Conservation (phyloP, 257 asterid species). For the Anisodus tanguticus region DNA sequence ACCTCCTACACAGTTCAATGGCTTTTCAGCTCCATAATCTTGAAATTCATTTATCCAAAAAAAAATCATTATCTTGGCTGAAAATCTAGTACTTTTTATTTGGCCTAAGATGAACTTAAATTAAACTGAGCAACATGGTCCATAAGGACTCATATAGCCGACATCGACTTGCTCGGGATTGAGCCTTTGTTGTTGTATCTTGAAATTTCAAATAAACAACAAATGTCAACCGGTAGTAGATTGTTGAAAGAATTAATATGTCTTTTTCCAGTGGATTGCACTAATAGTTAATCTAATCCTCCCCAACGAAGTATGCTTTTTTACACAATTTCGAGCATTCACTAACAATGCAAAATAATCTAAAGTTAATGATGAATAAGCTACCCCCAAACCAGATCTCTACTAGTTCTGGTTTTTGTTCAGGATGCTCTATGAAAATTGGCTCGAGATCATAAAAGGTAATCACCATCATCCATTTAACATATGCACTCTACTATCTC, state of each 20-base stretch:
- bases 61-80: not conserved
- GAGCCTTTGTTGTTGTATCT: not conserved
- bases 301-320: not conserved
- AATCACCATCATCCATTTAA: not conserved
- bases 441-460: not conserved
- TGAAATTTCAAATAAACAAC: constrained; percentile 13
- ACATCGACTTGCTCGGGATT: not conserved
- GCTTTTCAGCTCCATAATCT: constrained; percentile 15
- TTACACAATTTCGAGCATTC: not conserved
- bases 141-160: not conserved
- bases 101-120: too few relatives aligned
- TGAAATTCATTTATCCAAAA: not conserved
- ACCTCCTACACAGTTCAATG: not conserved
- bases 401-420: not conserved
- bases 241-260: constrained; percentile 13
- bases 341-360: not conserved
- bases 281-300: not conserved
- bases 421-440: not conserved
- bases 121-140: too few relatives aligned
- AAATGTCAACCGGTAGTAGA: not conserved
- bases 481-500: not conserved
- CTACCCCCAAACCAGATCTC: not conserved
- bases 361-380: not conserved
- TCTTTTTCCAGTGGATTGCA: not conserved
- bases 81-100: not conserved